Percentiles rank a stretch among this genome's conserved stretches.
These are phyloP conservation scores for Melastoma malabathricum DNA, from an alignment of 345 rosid genomes.

Conservation along the genomic window DNA sequence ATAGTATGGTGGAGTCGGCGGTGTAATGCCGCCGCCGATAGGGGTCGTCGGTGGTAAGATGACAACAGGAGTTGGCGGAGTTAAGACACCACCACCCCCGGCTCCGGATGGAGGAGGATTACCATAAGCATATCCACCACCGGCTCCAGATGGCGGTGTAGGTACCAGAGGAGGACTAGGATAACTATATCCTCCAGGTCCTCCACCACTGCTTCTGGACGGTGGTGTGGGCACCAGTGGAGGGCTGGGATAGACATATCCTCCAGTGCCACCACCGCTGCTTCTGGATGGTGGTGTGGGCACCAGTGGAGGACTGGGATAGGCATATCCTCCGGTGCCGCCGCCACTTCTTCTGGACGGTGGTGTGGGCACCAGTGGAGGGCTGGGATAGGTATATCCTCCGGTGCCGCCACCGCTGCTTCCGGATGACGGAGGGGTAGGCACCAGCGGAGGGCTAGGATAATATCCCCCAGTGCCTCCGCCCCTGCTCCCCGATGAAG, in stretches of 20 bases:
- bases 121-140: slow-evolving; percentile 7
- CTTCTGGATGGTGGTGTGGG: slow-evolving; percentile 25
- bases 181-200: no score
- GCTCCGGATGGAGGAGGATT: slow-evolving; percentile 13
- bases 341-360: slow-evolving; percentile 11
- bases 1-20: slow-evolving; percentile 27
- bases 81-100: slow-evolving; percentile 28
- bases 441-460: no score
- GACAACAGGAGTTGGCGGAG: slow-evolving; percentile 38
- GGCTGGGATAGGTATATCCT: no score
- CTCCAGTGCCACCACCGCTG: slow-evolving; percentile 20
- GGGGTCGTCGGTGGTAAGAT: slow-evolving; percentile 28
- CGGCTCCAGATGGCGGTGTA: slow-evolving; percentile 13
- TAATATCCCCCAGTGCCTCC: background rate
- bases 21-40: slow-evolving; percentile 40
- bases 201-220: slow-evolving; percentile 31
- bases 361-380: slow-evolving; percentile 15
- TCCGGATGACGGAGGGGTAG: slow-evolving; percentile 27
- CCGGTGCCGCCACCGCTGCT: slow-evolving; percentile 20
- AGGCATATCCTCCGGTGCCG: no score
- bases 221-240: slow-evolving; percentile 12
- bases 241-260: no score
- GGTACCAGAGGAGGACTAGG: slow-evolving; percentile 14
- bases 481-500: slow-evolving; percentile 39
- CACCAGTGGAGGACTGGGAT: slow-evolving; percentile 5